These are phyloP conservation scores for Hirschioporus abietinus DNA, from an alignment of 768 basidiomycete species.

Conservation along the genomic window DNA sequence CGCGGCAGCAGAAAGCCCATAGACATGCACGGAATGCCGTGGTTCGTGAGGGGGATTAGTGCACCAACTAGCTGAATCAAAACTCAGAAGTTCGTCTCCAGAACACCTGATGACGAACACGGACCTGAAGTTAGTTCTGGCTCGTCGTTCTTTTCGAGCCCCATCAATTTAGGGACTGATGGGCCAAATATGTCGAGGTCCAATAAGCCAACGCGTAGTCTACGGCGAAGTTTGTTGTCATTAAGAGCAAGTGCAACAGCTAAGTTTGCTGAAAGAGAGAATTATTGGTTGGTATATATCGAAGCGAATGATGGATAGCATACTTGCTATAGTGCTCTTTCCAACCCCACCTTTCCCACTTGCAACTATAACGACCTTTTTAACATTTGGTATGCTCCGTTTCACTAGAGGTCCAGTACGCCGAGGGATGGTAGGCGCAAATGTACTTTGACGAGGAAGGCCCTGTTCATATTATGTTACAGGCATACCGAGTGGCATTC, in stretches of 20 bases:
- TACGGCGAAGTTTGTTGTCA: slow-evolving; percentile 27
- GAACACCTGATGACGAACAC: slow-evolving; percentile 16
- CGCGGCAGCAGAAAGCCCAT: slow-evolving; percentile 90
- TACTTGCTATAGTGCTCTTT: slow-evolving; percentile 90
- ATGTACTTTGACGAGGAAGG: not conserved
- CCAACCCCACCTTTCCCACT: slow-evolving; percentile 96
- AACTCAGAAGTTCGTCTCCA: not conserved
- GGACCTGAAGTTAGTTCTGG: slow-evolving; percentile 68
- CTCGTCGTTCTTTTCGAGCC: slow-evolving; percentile 71
- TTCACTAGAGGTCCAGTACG: not conserved
- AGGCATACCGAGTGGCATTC: not conserved
- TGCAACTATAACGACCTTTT: slow-evolving; percentile 77
- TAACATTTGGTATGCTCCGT: slow-evolving; percentile 43
- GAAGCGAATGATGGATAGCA: slow-evolving; percentile 17
- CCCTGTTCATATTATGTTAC: not conserved
- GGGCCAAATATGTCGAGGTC: slow-evolving; percentile 97
- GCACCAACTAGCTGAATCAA: slow-evolving; percentile 50
- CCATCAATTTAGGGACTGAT: slow-evolving; percentile 90
- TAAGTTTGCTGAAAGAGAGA: slow-evolving; percentile 58
- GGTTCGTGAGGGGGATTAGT: slow-evolving; percentile 78
- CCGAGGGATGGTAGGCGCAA: not conserved
- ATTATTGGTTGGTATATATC: slow-evolving; percentile 12
- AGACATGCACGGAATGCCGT: slow-evolving; percentile 91
- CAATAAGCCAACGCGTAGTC: slow-evolving; percentile 73
- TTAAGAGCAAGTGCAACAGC: slow-evolving; percentile 65